A percentile compares a stretch with the other conserved stretches of the same genome.
Conservation (phyloP, 768 basidiomycete genomes). For the Rubroboletus satanas region DNA sequence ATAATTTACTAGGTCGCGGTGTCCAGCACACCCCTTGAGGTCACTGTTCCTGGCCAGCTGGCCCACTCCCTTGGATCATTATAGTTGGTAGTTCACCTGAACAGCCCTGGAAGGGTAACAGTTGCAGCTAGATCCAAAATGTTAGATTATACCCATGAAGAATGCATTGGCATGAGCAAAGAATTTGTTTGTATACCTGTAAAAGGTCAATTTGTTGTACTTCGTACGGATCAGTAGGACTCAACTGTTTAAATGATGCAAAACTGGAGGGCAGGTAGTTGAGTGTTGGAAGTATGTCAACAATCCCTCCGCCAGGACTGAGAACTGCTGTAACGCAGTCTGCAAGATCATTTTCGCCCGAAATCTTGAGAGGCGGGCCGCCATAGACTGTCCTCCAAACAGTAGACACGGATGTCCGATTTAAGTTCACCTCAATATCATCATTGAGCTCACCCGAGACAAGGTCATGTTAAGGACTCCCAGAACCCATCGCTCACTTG, state of each 20-base stretch:
- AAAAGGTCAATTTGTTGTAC: neutral
- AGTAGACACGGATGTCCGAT: constrained; percentile 1
- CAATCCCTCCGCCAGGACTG: constrained; percentile 6
- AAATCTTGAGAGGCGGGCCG: constrained; percentile 2
- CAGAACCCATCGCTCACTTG: neutral
- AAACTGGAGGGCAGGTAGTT: constrained; percentile 1
- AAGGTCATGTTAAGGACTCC: neutral
- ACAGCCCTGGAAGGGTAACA: neutral
- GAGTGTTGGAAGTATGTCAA: constrained; percentile 5
- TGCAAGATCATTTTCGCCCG: neutral
- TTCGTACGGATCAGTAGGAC: neutral
- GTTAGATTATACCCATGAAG: neutral
- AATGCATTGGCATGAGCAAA: constrained; percentile 4
- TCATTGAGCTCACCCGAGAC: neutral
- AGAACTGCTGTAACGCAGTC: neutral
- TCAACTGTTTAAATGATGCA: constrained; percentile 8
- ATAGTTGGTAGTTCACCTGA: too few relatives aligned
- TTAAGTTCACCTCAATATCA: constrained; percentile 4
- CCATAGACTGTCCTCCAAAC: constrained; percentile 5
- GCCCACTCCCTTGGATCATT: too few relatives aligned
- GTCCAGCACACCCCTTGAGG: too few relatives aligned
- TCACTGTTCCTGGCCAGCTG: too few relatives aligned
- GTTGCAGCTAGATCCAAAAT: too few relatives aligned
- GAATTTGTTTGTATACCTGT: constrained; percentile 3
- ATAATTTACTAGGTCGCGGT: too few relatives aligned